Conservation (phyloP, 2,329 filamentous ascomycete genomes). For the Tolypocladium ovalisporum region DNA sequence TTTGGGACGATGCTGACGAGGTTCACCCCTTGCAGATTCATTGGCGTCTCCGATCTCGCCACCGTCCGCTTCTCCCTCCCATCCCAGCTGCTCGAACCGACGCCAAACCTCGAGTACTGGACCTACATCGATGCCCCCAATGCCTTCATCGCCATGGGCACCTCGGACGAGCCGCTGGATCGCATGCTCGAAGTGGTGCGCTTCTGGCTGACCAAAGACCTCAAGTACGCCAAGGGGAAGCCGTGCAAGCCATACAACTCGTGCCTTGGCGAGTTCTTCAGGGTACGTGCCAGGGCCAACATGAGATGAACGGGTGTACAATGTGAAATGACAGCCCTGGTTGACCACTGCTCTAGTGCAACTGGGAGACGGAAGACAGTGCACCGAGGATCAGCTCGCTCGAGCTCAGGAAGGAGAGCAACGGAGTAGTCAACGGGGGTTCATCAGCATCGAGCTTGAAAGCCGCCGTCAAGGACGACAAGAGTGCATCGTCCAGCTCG, state of each 20-base stretch:
- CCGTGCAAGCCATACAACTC: slow-evolving; percentile 99
- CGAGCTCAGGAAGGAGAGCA: slow-evolving; percentile 22
- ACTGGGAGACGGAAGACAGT: slow-evolving; percentile 84
- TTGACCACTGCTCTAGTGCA: slow-evolving; percentile 50
- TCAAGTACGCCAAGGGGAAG: slow-evolving; percentile 98
- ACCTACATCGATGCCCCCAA: slow-evolving; percentile 94
- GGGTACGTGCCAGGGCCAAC: slow-evolving; percentile 41
- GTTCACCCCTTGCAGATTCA: slow-evolving; percentile 53
- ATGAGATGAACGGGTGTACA: not conserved
- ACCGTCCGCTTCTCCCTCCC: slow-evolving; percentile 92
- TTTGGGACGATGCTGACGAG: slow-evolving; percentile 2
- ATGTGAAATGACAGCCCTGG: not conserved
- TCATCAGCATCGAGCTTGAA: slow-evolving; percentile 35
- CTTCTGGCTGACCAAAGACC: slow-evolving; percentile 98
- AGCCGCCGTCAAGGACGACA: slow-evolving; percentile 30
- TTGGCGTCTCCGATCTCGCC: slow-evolving; percentile 91
- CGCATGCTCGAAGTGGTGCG: slow-evolving; percentile 90
- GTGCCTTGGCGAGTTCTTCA: slow-evolving; percentile 92
- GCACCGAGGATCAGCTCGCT: slow-evolving; percentile 52
- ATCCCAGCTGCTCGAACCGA: slow-evolving; percentile 89
- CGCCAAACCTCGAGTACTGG: slow-evolving; percentile 98
- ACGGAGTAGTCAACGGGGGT: slow-evolving; percentile 23
- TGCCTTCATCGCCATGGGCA: slow-evolving; percentile 73
- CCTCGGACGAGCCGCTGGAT: slow-evolving; percentile 81
- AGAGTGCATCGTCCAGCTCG: slow-evolving; percentile 35